Percentiles rank a stretch among this genome's conserved stretches.
phyloP scores from a whole-genome alignment of 2,329 filamentous ascomycete genomes.

The Mycocentrospora acerina region DNA sequence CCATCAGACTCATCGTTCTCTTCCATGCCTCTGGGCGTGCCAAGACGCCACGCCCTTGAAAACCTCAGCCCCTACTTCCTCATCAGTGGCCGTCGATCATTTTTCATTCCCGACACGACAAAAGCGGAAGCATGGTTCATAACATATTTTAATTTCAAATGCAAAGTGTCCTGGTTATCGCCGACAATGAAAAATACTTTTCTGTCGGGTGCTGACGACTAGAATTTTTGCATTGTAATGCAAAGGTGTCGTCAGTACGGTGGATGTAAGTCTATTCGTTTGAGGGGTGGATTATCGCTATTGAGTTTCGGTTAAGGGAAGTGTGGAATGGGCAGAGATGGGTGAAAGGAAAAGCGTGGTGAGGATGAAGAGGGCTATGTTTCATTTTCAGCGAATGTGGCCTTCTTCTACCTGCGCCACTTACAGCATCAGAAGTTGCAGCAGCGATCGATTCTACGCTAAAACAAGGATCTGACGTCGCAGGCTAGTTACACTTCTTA shows the following conservation, averaged over 20 bases:
- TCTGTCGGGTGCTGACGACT: slow-evolving; percentile 25
- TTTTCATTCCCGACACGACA: slow-evolving; percentile 37
- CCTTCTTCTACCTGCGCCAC: neutral
- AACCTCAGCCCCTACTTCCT: slow-evolving; percentile 34
- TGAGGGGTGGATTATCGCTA: slow-evolving; percentile 37
- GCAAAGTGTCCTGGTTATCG: slow-evolving; percentile 44
- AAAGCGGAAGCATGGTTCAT: slow-evolving; percentile 41
- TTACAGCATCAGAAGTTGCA: neutral
- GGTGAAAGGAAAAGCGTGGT: slow-evolving; percentile 47
- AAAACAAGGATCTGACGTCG: neutral
- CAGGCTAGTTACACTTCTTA: slow-evolving; percentile 5
- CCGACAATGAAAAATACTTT: slow-evolving; percentile 50
- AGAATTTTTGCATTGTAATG: slow-evolving; percentile 16
- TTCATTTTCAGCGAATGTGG: slow-evolving; percentile 49
- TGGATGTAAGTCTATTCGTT: slow-evolving; percentile 46
- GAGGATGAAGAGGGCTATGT: slow-evolving; percentile 50
- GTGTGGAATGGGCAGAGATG: slow-evolving; percentile 34
- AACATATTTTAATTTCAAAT: slow-evolving; percentile 39
- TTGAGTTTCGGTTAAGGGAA: slow-evolving; percentile 27
- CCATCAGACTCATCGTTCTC: slow-evolving; percentile 6
- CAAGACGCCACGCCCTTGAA: slow-evolving; percentile 27
- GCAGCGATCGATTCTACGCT: neutral
- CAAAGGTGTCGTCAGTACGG: slow-evolving; percentile 47
- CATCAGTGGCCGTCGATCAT: slow-evolving; percentile 33
- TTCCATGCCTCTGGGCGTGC: slow-evolving; percentile 17